Base-by-base conservation (phyloP, 2,329 filamentous ascomycete genomes). In the Coleophoma eucalyptorum region DNA sequence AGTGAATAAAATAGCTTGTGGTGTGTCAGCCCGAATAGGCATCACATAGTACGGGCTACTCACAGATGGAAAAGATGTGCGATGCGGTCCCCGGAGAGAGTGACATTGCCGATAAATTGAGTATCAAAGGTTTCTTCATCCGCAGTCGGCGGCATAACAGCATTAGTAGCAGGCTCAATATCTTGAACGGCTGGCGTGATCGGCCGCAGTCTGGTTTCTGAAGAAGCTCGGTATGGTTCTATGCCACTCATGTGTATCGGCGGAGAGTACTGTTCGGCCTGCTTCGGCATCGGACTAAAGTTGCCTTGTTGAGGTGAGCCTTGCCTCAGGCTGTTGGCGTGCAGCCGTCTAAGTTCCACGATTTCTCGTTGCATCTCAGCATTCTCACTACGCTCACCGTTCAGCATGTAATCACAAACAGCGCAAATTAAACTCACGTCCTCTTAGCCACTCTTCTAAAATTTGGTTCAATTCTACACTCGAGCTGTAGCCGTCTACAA, bases 381-480 rank as follows among this genome's bases (percentile, higher is more conserved):
- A 77, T 86, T 75, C 72, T 83, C 72, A 56, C 81, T 86, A 18
- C 11, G 3, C 33, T 20, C 6, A 44, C 49, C 19, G 41, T 16
- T 33, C 19, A 49, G 20, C 15, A 20, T 10, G 31, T 38, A 18
- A 13, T 19, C 32, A 7, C 4, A 34, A 31, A 32, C 10, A 4
- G n/a, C 19, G 33, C 12, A 18, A 12, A 12, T 20, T 32, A 26
- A 31, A 43, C 52, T 47, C 44, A 51, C 52, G 51, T 50, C 51
- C 83, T 76, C 69, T 86, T 86, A 44, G 82, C 83, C 33, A 86
- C 71, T 54, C 84, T 78, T 69, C 84, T 86, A 72, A 87, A 87
- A 67, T 83, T 83, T 54, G 81, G 79, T 61, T 86, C 82, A 65
- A 87, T 85, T 61, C 83, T 81, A 69, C 84, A 87, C 49, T 76